Evolutionary conservation across 306 rosid species (phyloP), one percentile per base, ranked within the genome.

Genomic region (Urtica urens): DNA sequence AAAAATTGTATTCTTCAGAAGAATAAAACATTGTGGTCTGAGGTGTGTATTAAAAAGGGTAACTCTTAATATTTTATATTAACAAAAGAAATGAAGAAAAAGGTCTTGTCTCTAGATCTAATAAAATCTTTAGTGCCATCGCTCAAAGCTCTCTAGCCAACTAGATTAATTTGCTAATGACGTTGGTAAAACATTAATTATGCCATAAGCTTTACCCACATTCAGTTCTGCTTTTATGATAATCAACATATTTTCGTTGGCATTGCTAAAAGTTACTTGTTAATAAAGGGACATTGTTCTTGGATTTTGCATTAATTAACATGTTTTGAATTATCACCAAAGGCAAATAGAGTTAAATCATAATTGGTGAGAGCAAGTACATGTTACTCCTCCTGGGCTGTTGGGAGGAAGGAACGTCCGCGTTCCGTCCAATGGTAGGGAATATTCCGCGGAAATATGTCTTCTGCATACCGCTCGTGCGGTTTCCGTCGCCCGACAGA

Each of bases 171-270:
- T 22, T 41, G 10, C 20, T 41, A 23, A 45, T 5, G 28, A 45
- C 49, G 49, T 45, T 9, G 49, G 49, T 22, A 23, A 45, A 45
- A 45, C 49, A 45, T 45, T 41, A 17, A 45, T 23, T 45, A 21
- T 45, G 49, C n/a, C 7, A 14, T 45, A n/a, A n/a, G 30, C 49
- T 45, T 45, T 45, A 45, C 9, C 49, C 49, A 45, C 49, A 45
- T n/a, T n/a, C 49, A 45, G n/a, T 13, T 23, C 18, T 45, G 49
- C 49, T 23, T 45, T 45, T 23, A 45, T 45, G 18, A 21, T 45
- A 45, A 23, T 45, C 49, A 16, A 19, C 46, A 41, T 41, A n/a
- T n/a, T 39, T 41, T 41, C 46, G 17, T 45, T 45, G 17, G 49
- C 15, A n/a, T 20, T 2, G 24, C 27, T 43, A 20, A 43, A 45